phyloP scores from a whole-genome alignment of 768 basidiomycete species.

The Mrakia hoshinonis region DNA sequence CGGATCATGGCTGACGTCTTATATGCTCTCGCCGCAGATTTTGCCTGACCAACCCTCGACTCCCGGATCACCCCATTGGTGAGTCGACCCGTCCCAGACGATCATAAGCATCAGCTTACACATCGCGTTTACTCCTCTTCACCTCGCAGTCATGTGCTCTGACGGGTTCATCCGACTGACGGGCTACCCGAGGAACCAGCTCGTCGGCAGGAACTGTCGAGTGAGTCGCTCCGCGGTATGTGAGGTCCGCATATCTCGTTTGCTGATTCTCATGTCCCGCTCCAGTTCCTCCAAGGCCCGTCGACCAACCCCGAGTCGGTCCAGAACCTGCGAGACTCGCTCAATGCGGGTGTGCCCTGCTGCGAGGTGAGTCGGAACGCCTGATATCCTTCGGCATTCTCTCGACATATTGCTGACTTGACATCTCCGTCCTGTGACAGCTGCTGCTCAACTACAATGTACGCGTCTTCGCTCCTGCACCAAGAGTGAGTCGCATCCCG shows the following conservation, averaged over 20 bases:
- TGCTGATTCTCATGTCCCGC: too few species aligned
- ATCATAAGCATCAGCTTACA: background rate
- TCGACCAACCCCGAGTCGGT: slow-evolving; percentile 13
- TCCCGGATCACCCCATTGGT: slow-evolving; percentile 12
- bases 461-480: background rate
- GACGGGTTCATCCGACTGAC: slow-evolving; percentile 14
- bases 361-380: background rate
- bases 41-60: slow-evolving; percentile 21
- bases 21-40: background rate
- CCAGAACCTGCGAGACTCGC: slow-evolving; percentile 5
- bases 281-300: slow-evolving; percentile 13
- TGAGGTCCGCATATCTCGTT: too few species aligned
- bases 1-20: background rate
- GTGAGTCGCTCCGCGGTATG: background rate
- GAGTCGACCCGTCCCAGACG: background rate
- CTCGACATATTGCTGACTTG: background rate
- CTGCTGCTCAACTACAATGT: slow-evolving; percentile 16
- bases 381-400: background rate
- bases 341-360: background rate
- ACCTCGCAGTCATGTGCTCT: slow-evolving; percentile 5
- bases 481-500: background rate
- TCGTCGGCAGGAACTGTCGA: slow-evolving; percentile 15
- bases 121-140: background rate
- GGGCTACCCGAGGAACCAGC: background rate
- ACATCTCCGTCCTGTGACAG: background rate